Conservation (phyloP, 148 eudicot species). For the Amaranthus hypochondriacus region DNA sequence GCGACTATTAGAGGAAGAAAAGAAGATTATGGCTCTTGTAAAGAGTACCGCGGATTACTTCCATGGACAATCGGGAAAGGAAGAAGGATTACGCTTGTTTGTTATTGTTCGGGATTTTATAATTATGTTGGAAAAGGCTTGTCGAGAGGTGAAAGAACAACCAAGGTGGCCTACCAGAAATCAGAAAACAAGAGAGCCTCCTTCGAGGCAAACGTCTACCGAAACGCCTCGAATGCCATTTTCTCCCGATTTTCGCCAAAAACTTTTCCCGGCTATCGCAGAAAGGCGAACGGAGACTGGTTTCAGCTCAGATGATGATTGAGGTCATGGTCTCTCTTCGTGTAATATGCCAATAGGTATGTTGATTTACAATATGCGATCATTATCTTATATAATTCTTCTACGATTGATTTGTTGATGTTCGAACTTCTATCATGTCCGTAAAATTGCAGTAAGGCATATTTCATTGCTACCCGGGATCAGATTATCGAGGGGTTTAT, state of each 20-base stretch:
- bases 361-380: too few relatives aligned
- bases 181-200: conserved; percentile 34
- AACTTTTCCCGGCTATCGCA: conserved; percentile 40
- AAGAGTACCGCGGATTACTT: conserved; percentile 71
- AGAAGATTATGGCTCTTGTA: conserved; percentile 58
- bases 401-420: too few relatives aligned
- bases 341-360: too few relatives aligned
- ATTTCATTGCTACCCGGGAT: too few relatives aligned
- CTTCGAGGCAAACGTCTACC: conserved; percentile 28
- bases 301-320: conserved; percentile 75
- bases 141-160: conserved; percentile 57
- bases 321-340: conserved; percentile 1
- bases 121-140: conserved; percentile 60
- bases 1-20: conserved; percentile 66
- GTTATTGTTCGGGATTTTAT: conserved; percentile 61
- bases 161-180: conserved; percentile 39
- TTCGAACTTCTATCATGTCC: too few relatives aligned
- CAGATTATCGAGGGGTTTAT: too few relatives aligned
- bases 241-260: conserved; percentile 40
- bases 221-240: conserved; percentile 33
- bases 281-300: conserved; percentile 37
- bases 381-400: too few relatives aligned
- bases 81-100: conserved; percentile 69
- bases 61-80: conserved; percentile 74
- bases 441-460: too few relatives aligned